Evolutionary conservation across 2,329 filamentous ascomycete genomes (phyloP).

Genomic region (Simplicillium aogashimaense): DNA sequence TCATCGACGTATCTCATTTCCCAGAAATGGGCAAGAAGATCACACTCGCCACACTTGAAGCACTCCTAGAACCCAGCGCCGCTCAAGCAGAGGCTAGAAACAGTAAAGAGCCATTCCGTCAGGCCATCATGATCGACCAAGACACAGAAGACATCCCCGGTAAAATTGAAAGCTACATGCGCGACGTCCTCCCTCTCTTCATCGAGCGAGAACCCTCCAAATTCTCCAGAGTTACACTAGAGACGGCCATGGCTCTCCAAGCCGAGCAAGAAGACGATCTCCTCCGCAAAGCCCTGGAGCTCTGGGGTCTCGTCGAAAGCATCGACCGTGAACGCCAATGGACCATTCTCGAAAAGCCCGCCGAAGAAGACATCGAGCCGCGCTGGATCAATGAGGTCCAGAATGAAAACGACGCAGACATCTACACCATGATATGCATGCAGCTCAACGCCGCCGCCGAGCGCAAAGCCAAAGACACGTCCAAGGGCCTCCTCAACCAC

Average conservation of each 20-base stretch:
- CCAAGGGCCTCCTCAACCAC: conserved; percentile 45
- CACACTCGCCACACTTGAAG: conserved; percentile 22
- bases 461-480: conserved; percentile 50
- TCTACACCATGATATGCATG: conserved; percentile 52
- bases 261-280: conserved; percentile 42
- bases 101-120: conserved; percentile 21
- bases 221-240: conserved; percentile 49
- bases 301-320: conserved; percentile 57
- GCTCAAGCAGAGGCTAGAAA: conserved; percentile 22
- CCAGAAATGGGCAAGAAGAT: conserved; percentile 37
- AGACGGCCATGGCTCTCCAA: conserved; percentile 36
- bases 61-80: conserved; percentile 23
- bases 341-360: conserved; percentile 41
- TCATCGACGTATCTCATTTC: conserved; percentile 51
- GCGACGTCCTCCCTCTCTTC: conserved; percentile 45
- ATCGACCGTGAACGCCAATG: conserved; percentile 55
- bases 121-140: conserved; percentile 48
- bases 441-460: conserved; percentile 57
- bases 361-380: conserved; percentile 27
- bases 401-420: conserved; percentile 39
- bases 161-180: conserved; percentile 52
- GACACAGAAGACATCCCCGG: conserved; percentile 49
- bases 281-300: conserved; percentile 47
- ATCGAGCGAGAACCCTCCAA: conserved; percentile 49
- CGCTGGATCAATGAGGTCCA: conserved; percentile 39